Evolutionary conservation across 495 filamentous ascomycete species (phyloP).

Genomic region (Cercophora sp.): DNA sequence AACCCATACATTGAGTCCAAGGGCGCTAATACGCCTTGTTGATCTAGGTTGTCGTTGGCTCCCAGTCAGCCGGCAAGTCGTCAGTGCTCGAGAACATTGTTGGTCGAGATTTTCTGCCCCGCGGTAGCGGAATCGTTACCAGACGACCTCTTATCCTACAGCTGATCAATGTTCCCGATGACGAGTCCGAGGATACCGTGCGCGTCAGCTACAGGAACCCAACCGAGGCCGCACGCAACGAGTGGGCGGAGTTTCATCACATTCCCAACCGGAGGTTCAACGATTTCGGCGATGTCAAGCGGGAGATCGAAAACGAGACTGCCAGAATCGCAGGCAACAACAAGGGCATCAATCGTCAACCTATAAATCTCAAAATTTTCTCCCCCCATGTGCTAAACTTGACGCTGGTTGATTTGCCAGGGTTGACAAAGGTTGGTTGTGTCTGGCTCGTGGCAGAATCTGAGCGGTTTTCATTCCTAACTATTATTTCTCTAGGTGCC

Average conservation of each 20-base stretch:
- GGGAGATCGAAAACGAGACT: constrained; percentile 97
- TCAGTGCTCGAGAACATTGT: constrained; percentile 99
- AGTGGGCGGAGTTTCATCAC: constrained; percentile 98
- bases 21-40: no score
- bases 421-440: constrained; percentile 87
- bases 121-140: constrained; percentile 95
- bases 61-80: constrained; percentile 98
- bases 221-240: constrained; percentile 46
- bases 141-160: constrained; percentile 91
- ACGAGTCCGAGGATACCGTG: constrained; percentile 60
- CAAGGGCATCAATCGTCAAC: constrained; percentile 96
- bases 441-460: no score
- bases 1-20: no score
- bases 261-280: constrained; percentile 84
- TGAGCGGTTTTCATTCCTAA: no score
- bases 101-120: constrained; percentile 92
- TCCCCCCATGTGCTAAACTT: constrained; percentile 95
- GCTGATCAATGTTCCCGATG: constrained; percentile 93
- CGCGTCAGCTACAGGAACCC: constrained; percentile 52
- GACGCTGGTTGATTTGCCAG: constrained; percentile 93
- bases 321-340: constrained; percentile 93
- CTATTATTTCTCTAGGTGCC: constrained; percentile 73
- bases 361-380: constrained; percentile 98
- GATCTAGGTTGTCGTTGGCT: constrained; percentile 89
- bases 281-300: constrained; percentile 87